phyloP scores from a whole-genome alignment of 805 yeast species.

The Maudiozyma turicensis region DNA sequence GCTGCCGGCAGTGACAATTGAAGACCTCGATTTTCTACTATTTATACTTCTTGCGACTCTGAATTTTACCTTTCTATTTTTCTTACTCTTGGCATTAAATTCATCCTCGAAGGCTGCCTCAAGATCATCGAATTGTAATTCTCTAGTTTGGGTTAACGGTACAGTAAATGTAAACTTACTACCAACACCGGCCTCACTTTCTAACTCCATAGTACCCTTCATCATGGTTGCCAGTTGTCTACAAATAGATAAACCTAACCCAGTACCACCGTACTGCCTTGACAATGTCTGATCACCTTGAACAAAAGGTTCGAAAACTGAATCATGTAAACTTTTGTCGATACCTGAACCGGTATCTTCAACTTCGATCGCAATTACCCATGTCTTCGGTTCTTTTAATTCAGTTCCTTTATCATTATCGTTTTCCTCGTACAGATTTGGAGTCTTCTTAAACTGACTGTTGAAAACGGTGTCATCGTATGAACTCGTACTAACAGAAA shows the following conservation, averaged over 20 bases:
- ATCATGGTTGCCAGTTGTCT: constrained; percentile 83
- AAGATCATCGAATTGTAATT: constrained; percentile 21
- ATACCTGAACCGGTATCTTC: constrained; percentile 94
- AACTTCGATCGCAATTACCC: constrained; percentile 50
- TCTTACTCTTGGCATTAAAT: constrained; percentile 46
- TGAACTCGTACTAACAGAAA: constrained; percentile 26
- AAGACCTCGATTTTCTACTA: constrained; percentile 16
- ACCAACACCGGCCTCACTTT: constrained; percentile 72
- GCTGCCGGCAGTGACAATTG: constrained; percentile 7
- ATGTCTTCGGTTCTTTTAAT: constrained; percentile 24
- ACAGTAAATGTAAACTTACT: constrained; percentile 75
- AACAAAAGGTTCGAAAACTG: constrained; percentile 91
- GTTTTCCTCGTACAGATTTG: constrained; percentile 18
- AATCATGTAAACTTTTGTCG: constrained; percentile 66
- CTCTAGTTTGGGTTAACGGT: constrained; percentile 52
- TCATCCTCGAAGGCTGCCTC: constrained; percentile 53
- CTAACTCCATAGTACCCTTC: constrained; percentile 73
- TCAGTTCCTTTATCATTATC: constrained; percentile 17
- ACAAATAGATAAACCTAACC: constrained; percentile 83
- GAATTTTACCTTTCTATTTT: constrained; percentile 38
- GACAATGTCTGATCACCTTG: constrained; percentile 95
- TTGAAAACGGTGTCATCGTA: constrained; percentile 37
- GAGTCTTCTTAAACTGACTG: constrained; percentile 31
- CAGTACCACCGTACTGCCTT: constrained; percentile 91
- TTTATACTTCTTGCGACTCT: constrained; percentile 20